Evolutionary conservation across 2,329 filamentous ascomycete genomes (phyloP), one percentile per base, ranked within the genome.

Genomic region (Fusarium coffeatum): DNA sequence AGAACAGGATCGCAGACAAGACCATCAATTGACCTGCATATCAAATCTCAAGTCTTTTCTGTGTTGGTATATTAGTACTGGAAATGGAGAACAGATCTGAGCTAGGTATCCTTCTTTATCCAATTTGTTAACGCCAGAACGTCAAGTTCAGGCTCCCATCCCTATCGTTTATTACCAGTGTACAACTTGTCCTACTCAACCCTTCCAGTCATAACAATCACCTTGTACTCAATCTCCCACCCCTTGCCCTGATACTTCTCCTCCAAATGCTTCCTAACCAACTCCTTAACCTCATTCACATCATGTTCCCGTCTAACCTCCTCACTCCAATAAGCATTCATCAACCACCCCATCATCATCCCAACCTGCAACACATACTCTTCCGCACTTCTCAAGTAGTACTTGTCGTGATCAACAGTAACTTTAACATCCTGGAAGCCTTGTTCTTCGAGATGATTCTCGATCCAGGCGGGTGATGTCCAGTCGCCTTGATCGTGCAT

Each of bases 341-440:
- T 75, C 60, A 82, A 49, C 76, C 77, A 82, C 1, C 78, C 70
- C 40, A 83, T 49, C 80, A 85, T 84, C 71, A 78, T 77, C 1
- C 68, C 76, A 56, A 80, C 81, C 5, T 61, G 68, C 10, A 66
- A 25, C 7, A 83, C 45, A 45, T 77, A 85, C 43, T 81, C 77
- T 0, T 79, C 78, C 0, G 79, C 78, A 37, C 72, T 77, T 20
- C 79, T 68, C 0, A 84, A 60, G 1, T 42, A 72, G 43, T 77
- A 77, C 1, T 15, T 45, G 6, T 8, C 66, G 57, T 8, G 78
- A 76, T 18, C 76, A 62, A 20, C 72, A 5, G 75, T 75, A 2
- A 83, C 82, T 12, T 73, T 50, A 9, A 85, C 79, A 46, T 83
- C 77, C 46, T 74, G 51, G n/a, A 85, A 78, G 0, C 82, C 81